Conservation (phyloP, 1,139 yeast species). For the Suhomyces yuchorum region DNA sequence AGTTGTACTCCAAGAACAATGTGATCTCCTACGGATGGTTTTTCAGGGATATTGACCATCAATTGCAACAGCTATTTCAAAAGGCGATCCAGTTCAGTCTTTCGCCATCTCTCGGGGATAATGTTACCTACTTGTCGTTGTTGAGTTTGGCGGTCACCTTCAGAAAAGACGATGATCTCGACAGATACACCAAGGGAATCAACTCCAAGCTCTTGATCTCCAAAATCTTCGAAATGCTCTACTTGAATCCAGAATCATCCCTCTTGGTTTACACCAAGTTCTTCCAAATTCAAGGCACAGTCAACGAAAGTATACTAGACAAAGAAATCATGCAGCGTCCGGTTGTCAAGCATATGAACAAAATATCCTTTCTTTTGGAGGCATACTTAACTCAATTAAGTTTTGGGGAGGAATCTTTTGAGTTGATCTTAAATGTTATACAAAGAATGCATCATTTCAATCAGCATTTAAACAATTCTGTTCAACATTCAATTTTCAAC, state of each 20-base stretch:
- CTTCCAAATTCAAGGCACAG: constrained; percentile 15
- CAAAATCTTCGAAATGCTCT: constrained; percentile 28
- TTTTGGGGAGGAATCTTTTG: constrained; percentile 19
- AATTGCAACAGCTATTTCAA: constrained; percentile 27
- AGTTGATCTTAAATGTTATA: constrained; percentile 25
- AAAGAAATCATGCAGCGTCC: constrained; percentile 37
- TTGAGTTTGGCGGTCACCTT: constrained; percentile 37
- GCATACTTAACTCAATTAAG: constrained; percentile 29
- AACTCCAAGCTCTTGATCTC: constrained; percentile 25
- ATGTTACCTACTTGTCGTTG: constrained; percentile 34
- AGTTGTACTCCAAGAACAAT: constrained; percentile 29
- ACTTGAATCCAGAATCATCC: constrained; percentile 18
- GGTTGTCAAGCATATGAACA: constrained; percentile 51
- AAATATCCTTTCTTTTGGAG: constrained; percentile 50
- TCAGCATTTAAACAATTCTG: constrained; percentile 25
- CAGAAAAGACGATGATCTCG: constrained; percentile 26
- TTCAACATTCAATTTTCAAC: constrained; percentile 29
- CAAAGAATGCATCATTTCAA: constrained; percentile 31
- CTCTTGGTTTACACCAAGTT: constrained; percentile 23
- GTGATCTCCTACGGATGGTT: constrained; percentile 33
- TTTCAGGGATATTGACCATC: constrained; percentile 37
- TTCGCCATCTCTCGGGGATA: constrained; percentile 25
- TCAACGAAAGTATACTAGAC: constrained; percentile 19
- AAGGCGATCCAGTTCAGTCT: constrained; percentile 29
- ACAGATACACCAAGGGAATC: constrained; percentile 28